A percentile compares a stretch with the other conserved stretches of the same genome.
These are phyloP conservation scores for Paradendryphiella salina DNA, from an alignment of 2,329 filamentous ascomycete genomes.

Conservation along the genomic window DNA sequence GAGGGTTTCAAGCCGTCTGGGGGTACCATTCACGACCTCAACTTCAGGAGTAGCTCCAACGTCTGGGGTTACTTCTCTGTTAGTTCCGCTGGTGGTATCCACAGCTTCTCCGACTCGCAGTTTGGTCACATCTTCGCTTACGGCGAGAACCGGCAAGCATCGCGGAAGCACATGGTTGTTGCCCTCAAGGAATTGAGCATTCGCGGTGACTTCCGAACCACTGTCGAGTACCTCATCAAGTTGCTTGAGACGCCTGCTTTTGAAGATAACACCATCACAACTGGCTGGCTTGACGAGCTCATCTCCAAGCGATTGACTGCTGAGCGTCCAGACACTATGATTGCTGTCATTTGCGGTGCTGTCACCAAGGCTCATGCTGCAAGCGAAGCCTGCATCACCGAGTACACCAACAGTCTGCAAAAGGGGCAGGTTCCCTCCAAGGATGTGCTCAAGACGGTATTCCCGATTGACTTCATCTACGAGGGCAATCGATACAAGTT, in stretches of 20 bases:
- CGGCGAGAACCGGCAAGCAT: constrained; percentile 94
- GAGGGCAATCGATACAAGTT: constrained; percentile 97
- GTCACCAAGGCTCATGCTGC: constrained; percentile 92
- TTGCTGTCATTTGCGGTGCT: constrained; percentile 94
- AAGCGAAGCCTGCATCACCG: constrained; percentile 84
- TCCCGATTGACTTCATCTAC: constrained; percentile 98
- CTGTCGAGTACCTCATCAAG: constrained; percentile 98
- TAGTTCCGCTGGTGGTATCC: constrained; percentile 92
- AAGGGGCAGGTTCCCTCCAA: constrained; percentile 97
- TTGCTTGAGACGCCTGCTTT: constrained; percentile 97
- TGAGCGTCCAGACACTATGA: constrained; percentile 87
- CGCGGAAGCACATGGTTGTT: constrained; percentile 98
- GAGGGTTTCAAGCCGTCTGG: constrained; percentile 99
- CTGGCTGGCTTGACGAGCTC: constrained; percentile 96
- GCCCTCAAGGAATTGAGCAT: constrained; percentile 98
- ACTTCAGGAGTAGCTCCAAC: constrained; percentile 98
- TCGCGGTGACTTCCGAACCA: constrained; percentile 98
- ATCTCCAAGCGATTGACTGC: constrained; percentile 97
- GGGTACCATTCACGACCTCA: constrained; percentile 97
- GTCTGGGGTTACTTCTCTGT: constrained; percentile 99
- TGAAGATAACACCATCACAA: constrained; percentile 98
- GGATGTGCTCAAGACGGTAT: constrained; percentile 96
- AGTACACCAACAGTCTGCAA: constrained; percentile 86
- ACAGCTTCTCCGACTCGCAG: constrained; percentile 98
- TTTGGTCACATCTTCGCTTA: constrained; percentile 99